A percentile compares a stretch with the other conserved stretches of the same genome.
Evolutionary conservation across 2,329 filamentous ascomycete genomes (phyloP).

Genomic region (Aspergillus floridensis): DNA sequence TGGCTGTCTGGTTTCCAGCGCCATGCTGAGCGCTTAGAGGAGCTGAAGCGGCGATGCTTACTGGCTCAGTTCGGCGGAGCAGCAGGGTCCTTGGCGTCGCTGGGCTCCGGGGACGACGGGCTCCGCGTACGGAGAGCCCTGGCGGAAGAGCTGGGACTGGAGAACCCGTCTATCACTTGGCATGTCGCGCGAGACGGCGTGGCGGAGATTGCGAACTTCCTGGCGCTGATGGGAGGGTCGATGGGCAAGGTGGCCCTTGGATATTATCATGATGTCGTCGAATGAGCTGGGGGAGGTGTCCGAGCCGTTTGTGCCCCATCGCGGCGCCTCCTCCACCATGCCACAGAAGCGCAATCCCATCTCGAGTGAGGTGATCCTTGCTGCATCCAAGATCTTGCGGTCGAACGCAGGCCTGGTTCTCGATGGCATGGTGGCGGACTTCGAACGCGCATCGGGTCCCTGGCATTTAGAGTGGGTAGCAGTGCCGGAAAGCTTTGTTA

Average conservation of each 20-base stretch:
- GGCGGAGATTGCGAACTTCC: slow-evolving; percentile 54
- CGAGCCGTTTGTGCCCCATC: slow-evolving; percentile 55
- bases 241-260: slow-evolving; percentile 57
- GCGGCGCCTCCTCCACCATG: slow-evolving; percentile 57
- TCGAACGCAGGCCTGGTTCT: slow-evolving; percentile 53
- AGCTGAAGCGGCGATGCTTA: slow-evolving; percentile 48
- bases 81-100: slow-evolving; percentile 54
- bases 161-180: slow-evolving; percentile 56
- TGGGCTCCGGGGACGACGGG: slow-evolving; percentile 49
- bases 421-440: slow-evolving; percentile 58
- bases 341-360: slow-evolving; percentile 61
- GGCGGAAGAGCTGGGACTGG: slow-evolving; percentile 49
- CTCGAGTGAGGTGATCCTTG: slow-evolving; percentile 56
- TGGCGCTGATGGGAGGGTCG: slow-evolving; percentile 54
- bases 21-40: slow-evolving; percentile 48
- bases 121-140: slow-evolving; percentile 51
- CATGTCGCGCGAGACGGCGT: slow-evolving; percentile 56
- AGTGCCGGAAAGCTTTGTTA: slow-evolving; percentile 54
- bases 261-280: slow-evolving; percentile 58
- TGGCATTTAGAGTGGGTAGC: slow-evolving; percentile 62
- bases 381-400: slow-evolving; percentile 54
- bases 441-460: slow-evolving; percentile 57
- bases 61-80: slow-evolving; percentile 59
- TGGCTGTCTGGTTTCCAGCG: slow-evolving; percentile 53
- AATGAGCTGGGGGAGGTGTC: slow-evolving; percentile 56